Evolutionary conservation across 1,284 basidiomycete species (phyloP).

Genomic region (Clitocybe nebularis): DNA sequence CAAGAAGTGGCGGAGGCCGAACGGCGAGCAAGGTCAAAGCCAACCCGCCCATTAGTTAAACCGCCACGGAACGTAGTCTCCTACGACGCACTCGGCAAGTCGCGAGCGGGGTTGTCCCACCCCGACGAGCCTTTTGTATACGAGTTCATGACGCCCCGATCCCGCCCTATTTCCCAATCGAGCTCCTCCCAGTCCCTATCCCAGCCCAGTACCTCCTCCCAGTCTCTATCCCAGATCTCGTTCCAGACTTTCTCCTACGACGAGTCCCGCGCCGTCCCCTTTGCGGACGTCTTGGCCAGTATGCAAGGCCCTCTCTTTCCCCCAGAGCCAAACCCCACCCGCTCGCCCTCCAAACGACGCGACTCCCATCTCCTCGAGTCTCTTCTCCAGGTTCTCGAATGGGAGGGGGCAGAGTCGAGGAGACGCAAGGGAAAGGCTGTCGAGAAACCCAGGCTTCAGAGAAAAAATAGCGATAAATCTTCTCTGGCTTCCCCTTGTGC

Average conservation of each 20-base stretch:
- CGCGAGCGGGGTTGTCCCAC: conserved; percentile 1
- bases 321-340: conserved; percentile 21
- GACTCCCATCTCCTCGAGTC: conserved; percentile 41
- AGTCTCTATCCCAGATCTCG: conserved; percentile 10
- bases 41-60: neutral
- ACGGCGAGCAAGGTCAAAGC: conserved; percentile 10
- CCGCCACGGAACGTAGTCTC: conserved; percentile 24
- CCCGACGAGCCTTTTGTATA: conserved; percentile 25
- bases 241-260: conserved; percentile 22
- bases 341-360: conserved; percentile 16
- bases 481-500: conserved; percentile 17
- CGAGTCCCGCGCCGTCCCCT: conserved; percentile 39
- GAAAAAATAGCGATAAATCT: conserved; percentile 14
- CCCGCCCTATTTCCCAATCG: conserved; percentile 12
- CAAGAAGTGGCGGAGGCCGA: conserved; percentile 11
- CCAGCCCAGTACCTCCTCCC: conserved; percentile 11
- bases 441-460: conserved; percentile 9
- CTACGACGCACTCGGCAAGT: conserved; percentile 18
- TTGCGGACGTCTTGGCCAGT: conserved; percentile 51
- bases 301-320: conserved; percentile 63
- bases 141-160: conserved; percentile 25
- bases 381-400: conserved; percentile 42
- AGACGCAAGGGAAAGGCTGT: conserved; percentile 29
- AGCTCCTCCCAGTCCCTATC: conserved; percentile 8
- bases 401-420: conserved; percentile 29